Base-by-base conservation (phyloP, 108 stramenopile species). In the Fistulifera pelliculosa region DNA sequence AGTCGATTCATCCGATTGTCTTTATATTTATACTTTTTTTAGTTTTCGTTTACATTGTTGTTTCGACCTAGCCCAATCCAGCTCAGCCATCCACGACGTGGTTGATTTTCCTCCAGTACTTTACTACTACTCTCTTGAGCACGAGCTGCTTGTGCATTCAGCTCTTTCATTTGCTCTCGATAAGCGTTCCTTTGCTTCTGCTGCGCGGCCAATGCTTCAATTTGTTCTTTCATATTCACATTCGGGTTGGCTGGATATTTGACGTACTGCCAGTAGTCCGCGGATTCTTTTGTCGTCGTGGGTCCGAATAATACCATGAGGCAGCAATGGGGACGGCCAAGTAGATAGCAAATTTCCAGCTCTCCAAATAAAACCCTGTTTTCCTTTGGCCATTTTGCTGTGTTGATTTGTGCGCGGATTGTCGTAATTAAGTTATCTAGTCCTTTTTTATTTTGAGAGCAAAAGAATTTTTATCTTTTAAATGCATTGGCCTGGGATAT, bases 191-290 rank as follows among this genome's bases (percentile, higher is more conserved):
- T 65, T 56, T 82, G 79, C 52, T 79, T 76, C 43, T 71, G 45
- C 48, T 80, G 69, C 44, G 76, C 60, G 31, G 80, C 64, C 19
- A 56, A 50, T 38, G 80, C 54, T 41, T 75, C 54, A 55, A 84
- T 82, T 55, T 90, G 75, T 41, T 87, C 73, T 45, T 68, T 80
- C 42, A 90, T 51, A 54, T 83, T 80, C 0, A 78, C 85, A 38
- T 82, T 85, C 3, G 85, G 85, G 80, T 87, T 87, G 22, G 80
- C 70, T 1, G 90, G 90, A 67, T 92, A 92, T 49, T 83, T 80
- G 55, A 92, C 73, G 61, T 81, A 92, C 64, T 87, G 80, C 71
- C 81, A 92, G 27, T 92, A 92, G 54, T 92, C 90, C 17, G 84
- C 90, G 47, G 71, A 68, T 52, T 76, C 75, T 56, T 60, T 52